Base-by-base conservation (phyloP, 352 stramenopile species). In the Phytopythium oedochilum region DNA sequence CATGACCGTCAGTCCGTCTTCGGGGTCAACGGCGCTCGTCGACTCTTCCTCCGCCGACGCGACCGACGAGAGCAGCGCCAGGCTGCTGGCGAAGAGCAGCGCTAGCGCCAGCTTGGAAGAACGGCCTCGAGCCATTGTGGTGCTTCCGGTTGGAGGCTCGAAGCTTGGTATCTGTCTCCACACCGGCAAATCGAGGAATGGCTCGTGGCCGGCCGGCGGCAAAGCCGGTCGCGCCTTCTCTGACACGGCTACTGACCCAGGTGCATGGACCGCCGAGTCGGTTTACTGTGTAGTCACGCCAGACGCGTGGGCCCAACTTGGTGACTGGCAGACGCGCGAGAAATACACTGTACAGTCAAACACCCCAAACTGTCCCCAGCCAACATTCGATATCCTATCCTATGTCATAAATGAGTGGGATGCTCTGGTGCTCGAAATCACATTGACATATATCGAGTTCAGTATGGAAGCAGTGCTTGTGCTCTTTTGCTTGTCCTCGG, bases 1-100 rank as follows among this genome's bases (percentile, higher is more conserved):
- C 63, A 68, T 78, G 26, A 86, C 75, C 0, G 63, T 82, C 29
- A 73, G 53, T 3, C 66, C 64, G 32, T 68, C 71, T 36, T 86
- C 75, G 7, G 72, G 65, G 42, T 86, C 75, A 15, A 80, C n/a
- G 44, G 63, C 49, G 15, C 38, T 59, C 20, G 71, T 50, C 20
- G 64, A 54, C 18, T 53, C 32, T 57, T 63, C 45, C 36, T 49
- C 47, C 39, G 58, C 55, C 12, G 63, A 54, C 17, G 6, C 35
- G 32, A 66, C 55, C 36, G 58, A 23, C 10, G 43, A 56, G 11
- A 38, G 31, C 31, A 42, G 32, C n/a, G n/a, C 29, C 15, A 53
- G 31, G 29, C 32, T 42, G 47, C 47, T 40, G 47, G 18, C 31
- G 29, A 53, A 26, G 22, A 35, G 26, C 29, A 53, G 47, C 12